Base-by-base conservation (phyloP, 2,329 filamentous ascomycete genomes). In the Cladorrhinum sp. region DNA sequence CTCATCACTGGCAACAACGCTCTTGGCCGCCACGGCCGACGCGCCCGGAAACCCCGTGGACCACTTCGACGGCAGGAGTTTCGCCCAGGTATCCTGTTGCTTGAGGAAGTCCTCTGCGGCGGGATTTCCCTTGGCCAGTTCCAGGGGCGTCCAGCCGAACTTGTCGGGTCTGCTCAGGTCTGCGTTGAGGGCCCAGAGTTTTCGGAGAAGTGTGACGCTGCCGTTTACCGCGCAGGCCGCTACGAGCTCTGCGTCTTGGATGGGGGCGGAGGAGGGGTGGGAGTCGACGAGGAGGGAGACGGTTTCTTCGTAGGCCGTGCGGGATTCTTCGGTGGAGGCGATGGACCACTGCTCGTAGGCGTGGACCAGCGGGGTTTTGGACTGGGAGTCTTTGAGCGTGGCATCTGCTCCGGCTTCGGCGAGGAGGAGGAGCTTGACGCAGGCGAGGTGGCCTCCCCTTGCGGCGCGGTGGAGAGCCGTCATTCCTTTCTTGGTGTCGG, bases 131-230 rank as follows among this genome's bases (percentile, higher is more conserved):
- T 3, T 3, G 2, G 64, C 65, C 4, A 68, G 59, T 8, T 65
- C 62, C 1, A 66, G 61, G n/a, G 65, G 66, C 24, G 65, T 65
- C 66, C 66, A 68, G 24, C 66, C 66, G 53, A 57, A 67, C 10
- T 57, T 55, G 58, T 68, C 66, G 1, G 58, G 64, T 18, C 55
- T 57, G 56, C 46, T 65, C 12, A 68, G 54, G 24, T 64, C 59
- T 1, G 65, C 65, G 30, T 48, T 36, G 18, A 61, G 60, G 1
- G 39, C 3, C 36, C 56, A 52, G 3, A 68, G 63, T 53, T 61
- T 57, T 9, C 24, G 14, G 8, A 68, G 63, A 4, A 68, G 58
- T 2, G 33, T 24, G 4, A 56, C 55, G 56, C 57, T 65, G 57
- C 66, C 66, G 57, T 68, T 63, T 20, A 59, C 55, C 18, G 66